phyloP scores from a whole-genome alignment of 257 asterid species.

The Phtheirospermum japonicum region DNA sequence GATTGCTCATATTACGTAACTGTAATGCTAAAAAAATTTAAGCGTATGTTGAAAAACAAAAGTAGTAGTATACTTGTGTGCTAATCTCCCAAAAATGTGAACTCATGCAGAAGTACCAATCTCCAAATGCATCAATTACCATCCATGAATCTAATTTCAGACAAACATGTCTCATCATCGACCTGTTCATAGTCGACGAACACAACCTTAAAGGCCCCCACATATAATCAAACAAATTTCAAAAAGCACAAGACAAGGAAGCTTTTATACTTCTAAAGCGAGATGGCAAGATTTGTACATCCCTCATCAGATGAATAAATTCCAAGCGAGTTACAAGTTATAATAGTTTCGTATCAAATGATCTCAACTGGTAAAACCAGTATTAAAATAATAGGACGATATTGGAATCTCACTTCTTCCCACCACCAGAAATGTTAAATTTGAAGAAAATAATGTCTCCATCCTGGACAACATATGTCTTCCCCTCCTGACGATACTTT shows the following conservation, averaged over 20 bases:
- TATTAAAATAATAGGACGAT: slow-evolving; percentile 26
- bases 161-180: no score
- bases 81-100: no score
- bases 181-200: no score
- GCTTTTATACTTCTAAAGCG: slow-evolving; percentile 8
- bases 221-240: neutral
- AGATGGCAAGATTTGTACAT: slow-evolving; percentile 32
- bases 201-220: no score
- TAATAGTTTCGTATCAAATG: slow-evolving; percentile 25
- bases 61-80: no score
- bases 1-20: no score
- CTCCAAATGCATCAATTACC: no score
- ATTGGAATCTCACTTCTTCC: slow-evolving; percentile 67
- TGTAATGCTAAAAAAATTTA: no score
- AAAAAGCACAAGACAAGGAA: neutral
- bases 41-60: no score
- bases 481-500: slow-evolving; percentile 95
- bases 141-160: no score
- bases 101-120: no score
- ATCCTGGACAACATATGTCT: slow-evolving; percentile 91
- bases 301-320: slow-evolving; percentile 25
- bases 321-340: slow-evolving; percentile 25
- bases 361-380: slow-evolving; percentile 25
- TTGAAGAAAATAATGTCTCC: slow-evolving; percentile 96
- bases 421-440: slow-evolving; percentile 95